A percentile compares a stretch with the other conserved stretches of the same genome.
Conservation (phyloP, 768 basidiomycete genomes). For the Phaeotremella fagi region DNA sequence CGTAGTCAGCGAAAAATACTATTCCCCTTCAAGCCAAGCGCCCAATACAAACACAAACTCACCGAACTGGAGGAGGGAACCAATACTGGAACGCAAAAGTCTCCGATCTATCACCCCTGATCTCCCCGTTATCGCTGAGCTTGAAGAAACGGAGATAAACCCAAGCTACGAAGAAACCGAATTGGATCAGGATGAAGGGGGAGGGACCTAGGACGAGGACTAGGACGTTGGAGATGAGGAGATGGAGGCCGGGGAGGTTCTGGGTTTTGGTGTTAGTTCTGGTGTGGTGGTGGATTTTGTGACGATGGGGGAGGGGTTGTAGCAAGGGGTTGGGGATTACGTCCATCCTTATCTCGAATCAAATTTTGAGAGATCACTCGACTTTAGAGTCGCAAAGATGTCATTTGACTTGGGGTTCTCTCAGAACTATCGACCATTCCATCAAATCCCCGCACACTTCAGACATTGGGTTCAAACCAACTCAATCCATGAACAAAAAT, state of each 20-base stretch:
- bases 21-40: too few species aligned
- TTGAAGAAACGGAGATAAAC: constrained; percentile 96
- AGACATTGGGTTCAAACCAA: too few species aligned
- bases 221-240: constrained; percentile 75
- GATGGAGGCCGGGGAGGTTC: constrained; percentile 90
- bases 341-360: too few species aligned
- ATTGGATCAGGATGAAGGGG: constrained; percentile 64
- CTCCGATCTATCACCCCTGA: constrained; percentile 89
- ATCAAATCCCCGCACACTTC: too few species aligned
- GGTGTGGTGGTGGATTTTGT: background rate
- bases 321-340: too few species aligned
- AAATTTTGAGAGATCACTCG: too few species aligned
- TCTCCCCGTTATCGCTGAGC: constrained; percentile 60
- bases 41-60: constrained; percentile 48
- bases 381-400: too few species aligned
- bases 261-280: constrained; percentile 42
- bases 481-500: too few species aligned
- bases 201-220: constrained; percentile 38
- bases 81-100: constrained; percentile 91
- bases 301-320: background rate
- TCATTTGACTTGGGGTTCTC: too few species aligned
- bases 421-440: too few species aligned
- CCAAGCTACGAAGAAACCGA: constrained; percentile 98
- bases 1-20: too few species aligned
- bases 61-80: constrained; percentile 97